Evolutionary conservation across 148 eudicot species (phyloP).

Genomic region (Chenopodium berlandieri): DNA sequence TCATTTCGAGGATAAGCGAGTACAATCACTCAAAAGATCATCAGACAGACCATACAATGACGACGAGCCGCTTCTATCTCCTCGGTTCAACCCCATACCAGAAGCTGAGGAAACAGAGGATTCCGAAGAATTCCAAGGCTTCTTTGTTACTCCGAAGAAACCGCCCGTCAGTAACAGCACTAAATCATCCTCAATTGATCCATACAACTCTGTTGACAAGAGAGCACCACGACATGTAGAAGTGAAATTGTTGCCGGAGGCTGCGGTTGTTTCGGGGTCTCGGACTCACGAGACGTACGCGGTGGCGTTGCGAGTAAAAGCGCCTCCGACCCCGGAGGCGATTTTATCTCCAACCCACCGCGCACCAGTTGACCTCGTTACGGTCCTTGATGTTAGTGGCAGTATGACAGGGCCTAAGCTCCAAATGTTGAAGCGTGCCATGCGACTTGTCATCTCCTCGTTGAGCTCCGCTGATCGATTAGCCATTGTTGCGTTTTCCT

Average conservation of each 20-base stretch:
- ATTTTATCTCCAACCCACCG: conserved; percentile 37
- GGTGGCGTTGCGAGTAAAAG: conserved; percentile 62
- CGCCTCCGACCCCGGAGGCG: conserved; percentile 41
- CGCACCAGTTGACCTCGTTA: conserved; percentile 80
- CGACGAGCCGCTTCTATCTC: conserved; percentile 65
- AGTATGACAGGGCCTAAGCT: conserved; percentile 74
- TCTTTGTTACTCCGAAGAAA: conserved; percentile 45
- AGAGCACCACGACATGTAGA: conserved; percentile 39
- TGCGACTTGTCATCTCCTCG: conserved; percentile 73
- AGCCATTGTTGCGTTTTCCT: conserved; percentile 62
- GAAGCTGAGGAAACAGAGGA: conserved; percentile 48
- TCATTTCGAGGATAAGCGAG: conserved; percentile 14
- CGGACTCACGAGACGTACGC: conserved; percentile 56
- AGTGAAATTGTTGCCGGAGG: conserved; percentile 60
- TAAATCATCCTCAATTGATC: not conserved
- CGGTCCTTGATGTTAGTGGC: conserved; percentile 69
- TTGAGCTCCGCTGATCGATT: conserved; percentile 78
- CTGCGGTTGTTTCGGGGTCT: conserved; percentile 56
- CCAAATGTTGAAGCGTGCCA: conserved; percentile 75
- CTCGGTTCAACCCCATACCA: conserved; percentile 51
- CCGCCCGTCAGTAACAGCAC: not conserved
- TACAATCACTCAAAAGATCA: conserved; percentile 2
- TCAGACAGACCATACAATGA: conserved; percentile 41
- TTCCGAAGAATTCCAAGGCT: conserved; percentile 63
- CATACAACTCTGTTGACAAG: conserved; percentile 2